These are phyloP conservation scores for Acrocalymma vagum DNA, from an alignment of 2,329 filamentous ascomycete genomes.

Conservation along the genomic window DNA sequence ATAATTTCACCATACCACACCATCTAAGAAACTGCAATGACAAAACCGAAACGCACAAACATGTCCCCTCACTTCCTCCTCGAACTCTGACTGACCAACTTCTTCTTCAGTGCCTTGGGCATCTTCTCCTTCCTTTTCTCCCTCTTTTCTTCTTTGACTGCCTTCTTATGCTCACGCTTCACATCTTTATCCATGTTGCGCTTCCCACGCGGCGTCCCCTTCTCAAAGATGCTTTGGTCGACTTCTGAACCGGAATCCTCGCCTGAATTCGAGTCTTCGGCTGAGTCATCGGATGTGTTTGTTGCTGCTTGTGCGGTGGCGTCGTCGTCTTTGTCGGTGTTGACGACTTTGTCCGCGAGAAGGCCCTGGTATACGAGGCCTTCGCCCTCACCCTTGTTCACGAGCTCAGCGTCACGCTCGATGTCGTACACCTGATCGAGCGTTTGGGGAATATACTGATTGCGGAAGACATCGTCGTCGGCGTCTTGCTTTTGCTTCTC, in stretches of 20 bases:
- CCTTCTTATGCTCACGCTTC: conserved; percentile 87
- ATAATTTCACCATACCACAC: background rate
- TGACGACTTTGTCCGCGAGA: conserved; percentile 72
- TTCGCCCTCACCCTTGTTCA: conserved; percentile 75
- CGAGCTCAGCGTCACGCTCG: conserved; percentile 84
- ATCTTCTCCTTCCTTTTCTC: conserved; percentile 96
- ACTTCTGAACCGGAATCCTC: conserved; percentile 32
- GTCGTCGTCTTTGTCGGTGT: conserved; percentile 32
- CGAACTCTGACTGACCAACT: conserved; percentile 71
- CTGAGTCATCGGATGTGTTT: conserved; percentile 57
- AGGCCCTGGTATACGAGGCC: conserved; percentile 88
- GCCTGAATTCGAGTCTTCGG: conserved; percentile 22
- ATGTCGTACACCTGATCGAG: conserved; percentile 96
- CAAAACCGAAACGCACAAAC: background rate
- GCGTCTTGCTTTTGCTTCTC: conserved; percentile 70
- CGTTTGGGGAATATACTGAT: conserved; percentile 96
- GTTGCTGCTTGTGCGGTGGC: conserved; percentile 39
- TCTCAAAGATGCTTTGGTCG: conserved; percentile 44
- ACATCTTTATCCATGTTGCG: conserved; percentile 89
- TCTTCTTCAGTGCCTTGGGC: conserved; percentile 95
- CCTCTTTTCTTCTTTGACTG: conserved; percentile 93
- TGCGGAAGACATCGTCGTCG: conserved; percentile 90
- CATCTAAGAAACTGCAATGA: background rate
- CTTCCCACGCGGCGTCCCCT: conserved; percentile 43
- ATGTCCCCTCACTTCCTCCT: conserved; percentile 63